Evolutionary conservation across 805 yeast genomes (phyloP).

Genomic region (Debaryomyces maramus): DNA sequence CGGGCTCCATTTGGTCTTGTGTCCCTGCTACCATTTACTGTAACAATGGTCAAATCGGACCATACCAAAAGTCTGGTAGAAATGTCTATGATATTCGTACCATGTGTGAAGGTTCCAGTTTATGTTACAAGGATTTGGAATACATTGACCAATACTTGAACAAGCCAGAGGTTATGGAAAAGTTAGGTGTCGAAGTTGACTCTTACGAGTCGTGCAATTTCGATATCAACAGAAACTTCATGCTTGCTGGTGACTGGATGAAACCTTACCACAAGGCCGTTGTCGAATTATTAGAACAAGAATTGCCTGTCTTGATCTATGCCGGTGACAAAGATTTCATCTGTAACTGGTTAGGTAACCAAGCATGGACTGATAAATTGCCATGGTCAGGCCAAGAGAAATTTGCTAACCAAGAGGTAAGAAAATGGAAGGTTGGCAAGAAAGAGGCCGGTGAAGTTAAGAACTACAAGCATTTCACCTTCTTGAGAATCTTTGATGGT

Average conservation of each 20-base stretch:
- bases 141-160: constrained; percentile 80
- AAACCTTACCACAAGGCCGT: constrained; percentile 69
- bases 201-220: constrained; percentile 73
- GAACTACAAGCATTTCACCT: constrained; percentile 71
- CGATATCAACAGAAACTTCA: constrained; percentile 75
- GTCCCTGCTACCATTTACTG: constrained; percentile 91
- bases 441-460: constrained; percentile 68
- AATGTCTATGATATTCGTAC: constrained; percentile 89
- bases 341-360: constrained; percentile 91
- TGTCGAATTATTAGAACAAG: constrained; percentile 62
- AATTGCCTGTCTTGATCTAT: constrained; percentile 77
- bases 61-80: constrained; percentile 80
- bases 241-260: constrained; percentile 89
- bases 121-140: constrained; percentile 80
- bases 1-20: constrained; percentile 78
- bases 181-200: constrained; percentile 90
- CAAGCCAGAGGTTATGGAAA: constrained; percentile 68
- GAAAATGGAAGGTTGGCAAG: constrained; percentile 43
- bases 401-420: constrained; percentile 43
- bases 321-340: constrained; percentile 96
- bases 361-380: constrained; percentile 73
- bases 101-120: constrained; percentile 63
- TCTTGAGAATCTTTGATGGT: constrained; percentile 80
- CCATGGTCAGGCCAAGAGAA: constrained; percentile 60
- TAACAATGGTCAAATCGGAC: constrained; percentile 77